Evolutionary conservation across 148 eudicot species (phyloP), one percentile per base, ranked within the genome.

Genomic region (Dysphania ambrosioides): DNA sequence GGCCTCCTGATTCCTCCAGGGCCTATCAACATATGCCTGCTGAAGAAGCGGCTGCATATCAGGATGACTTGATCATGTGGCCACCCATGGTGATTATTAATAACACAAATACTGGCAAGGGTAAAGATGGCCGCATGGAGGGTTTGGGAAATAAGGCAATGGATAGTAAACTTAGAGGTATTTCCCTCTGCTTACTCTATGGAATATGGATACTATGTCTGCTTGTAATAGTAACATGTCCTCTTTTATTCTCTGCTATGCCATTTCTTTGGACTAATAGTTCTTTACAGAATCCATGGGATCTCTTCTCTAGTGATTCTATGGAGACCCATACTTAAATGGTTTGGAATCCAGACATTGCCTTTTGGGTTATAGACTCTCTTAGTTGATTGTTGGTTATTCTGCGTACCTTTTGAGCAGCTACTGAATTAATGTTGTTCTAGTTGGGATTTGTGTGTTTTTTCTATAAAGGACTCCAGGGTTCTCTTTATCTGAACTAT

Each of bases 101-200:
- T 78, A 95, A 95, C 81, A 90, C 97, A 51, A 77, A 68, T 72
- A 92, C 96, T 55, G 98, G 98, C 76, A 95, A 90, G 85, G 84
- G 87, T 79, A 89, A 84, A 85, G 92, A 90, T 64, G 98, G 96
- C 69, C 98, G 91, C 80, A 78, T 87, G 82, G 98, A 95, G 86
- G 97, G 98, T 84, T 75, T 95, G 85, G 98, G 98, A 76, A 95
- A 95, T 87, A 92, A 87, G 86, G 86, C 87, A 42, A 88, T 95
- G 97, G 96, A 95, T 86, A 84, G 34, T 84, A 85, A 84, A 55
- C 88, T 95, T 84, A 92, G 88, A 95, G 98, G 98, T 92, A 95
- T 76, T 16, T 70, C 86, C 86, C 77, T 81, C 77, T 84, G 64
- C 82, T 74, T 81, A 31, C 80, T 71, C 66, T 69, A 63, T 71